A percentile compares a stretch with the other conserved stretches of the same genome.
Evolutionary conservation across 2,329 filamentous ascomycete genomes (phyloP).

Genomic region (Decorospora gaudefroyi): DNA sequence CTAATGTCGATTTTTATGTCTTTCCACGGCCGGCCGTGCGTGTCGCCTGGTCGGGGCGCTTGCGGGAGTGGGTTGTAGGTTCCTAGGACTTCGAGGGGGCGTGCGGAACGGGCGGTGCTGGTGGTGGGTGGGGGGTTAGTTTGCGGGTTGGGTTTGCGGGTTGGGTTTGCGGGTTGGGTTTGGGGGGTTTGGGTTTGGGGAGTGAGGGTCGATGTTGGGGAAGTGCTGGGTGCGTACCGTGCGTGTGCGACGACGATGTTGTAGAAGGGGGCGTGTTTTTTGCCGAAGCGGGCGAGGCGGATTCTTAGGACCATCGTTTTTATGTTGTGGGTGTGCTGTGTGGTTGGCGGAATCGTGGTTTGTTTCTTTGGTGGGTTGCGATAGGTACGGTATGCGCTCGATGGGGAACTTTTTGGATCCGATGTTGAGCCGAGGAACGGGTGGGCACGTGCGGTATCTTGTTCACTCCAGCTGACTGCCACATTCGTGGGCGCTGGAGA

Average conservation of each 20-base stretch:
- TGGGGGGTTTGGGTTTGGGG: neutral
- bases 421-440: conserved; percentile 16
- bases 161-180: neutral
- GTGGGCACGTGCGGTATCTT: conserved; percentile 13
- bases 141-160: neutral
- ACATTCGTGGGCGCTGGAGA: no score
- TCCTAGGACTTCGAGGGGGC: conserved; percentile 86
- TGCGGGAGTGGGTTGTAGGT: conserved; percentile 67
- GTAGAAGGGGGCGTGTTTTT: conserved; percentile 86
- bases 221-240: conserved; percentile 60
- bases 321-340: conserved; percentile 1
- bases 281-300: conserved; percentile 90
- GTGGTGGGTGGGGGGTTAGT: neutral
- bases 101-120: conserved; percentile 83
- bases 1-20: conserved; percentile 84
- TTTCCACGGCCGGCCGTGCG: conserved; percentile 72
- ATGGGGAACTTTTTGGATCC: conserved; percentile 20
- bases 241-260: conserved; percentile 97
- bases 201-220: neutral
- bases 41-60: conserved; percentile 55
- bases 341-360: neutral
- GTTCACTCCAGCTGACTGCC: neutral
- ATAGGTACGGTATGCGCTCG: conserved; percentile 7
- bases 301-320: conserved; percentile 84
- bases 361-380: conserved; percentile 1